Conservation (phyloP, 352 stramenopile species). For the Pythium pyrilobum region DNA sequence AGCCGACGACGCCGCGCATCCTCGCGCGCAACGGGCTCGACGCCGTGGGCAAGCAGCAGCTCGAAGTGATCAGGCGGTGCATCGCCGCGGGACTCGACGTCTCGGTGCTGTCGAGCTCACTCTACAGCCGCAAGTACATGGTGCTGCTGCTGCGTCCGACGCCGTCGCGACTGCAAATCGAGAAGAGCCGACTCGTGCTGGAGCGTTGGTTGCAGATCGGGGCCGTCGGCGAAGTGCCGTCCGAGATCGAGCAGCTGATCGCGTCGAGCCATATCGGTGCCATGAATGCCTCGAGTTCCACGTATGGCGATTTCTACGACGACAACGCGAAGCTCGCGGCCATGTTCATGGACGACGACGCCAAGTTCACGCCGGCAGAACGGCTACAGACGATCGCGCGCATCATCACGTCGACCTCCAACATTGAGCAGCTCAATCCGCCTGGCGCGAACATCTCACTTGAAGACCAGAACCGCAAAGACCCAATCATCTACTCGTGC, state of each 20-base stretch:
- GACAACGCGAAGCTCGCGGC: slow-evolving; percentile 15
- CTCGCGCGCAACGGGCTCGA: slow-evolving; percentile 72
- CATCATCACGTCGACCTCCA: slow-evolving; percentile 78
- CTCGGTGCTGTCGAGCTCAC: slow-evolving; percentile 70
- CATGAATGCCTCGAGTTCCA: slow-evolving; percentile 21
- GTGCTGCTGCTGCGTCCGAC: slow-evolving; percentile 66
- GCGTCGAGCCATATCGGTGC: slow-evolving; percentile 63
- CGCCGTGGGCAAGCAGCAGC: slow-evolving; percentile 59
- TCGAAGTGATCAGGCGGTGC: slow-evolving; percentile 72
- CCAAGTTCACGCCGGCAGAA: slow-evolving; percentile 78
- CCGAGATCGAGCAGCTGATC: slow-evolving; percentile 83
- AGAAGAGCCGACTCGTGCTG: slow-evolving; percentile 74
- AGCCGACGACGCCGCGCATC: slow-evolving; percentile 67
- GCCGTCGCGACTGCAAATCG: slow-evolving; percentile 55
- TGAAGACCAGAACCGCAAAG: slow-evolving; percentile 69
- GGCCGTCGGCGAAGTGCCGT: slow-evolving; percentile 78
- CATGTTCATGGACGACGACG: slow-evolving; percentile 39
- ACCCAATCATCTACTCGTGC: slow-evolving; percentile 69
- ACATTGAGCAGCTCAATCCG: slow-evolving; percentile 69
- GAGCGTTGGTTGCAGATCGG: slow-evolving; percentile 85
- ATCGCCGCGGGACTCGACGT: slow-evolving; percentile 72
- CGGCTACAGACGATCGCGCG: slow-evolving; percentile 81
- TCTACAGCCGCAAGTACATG: slow-evolving; percentile 82
- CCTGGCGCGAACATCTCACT: slow-evolving; percentile 71
- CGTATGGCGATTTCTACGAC: slow-evolving; percentile 18